These are phyloP conservation scores for Microcyclospora pomicola DNA, from an alignment of 2,329 filamentous ascomycete genomes.

Conservation along the genomic window DNA sequence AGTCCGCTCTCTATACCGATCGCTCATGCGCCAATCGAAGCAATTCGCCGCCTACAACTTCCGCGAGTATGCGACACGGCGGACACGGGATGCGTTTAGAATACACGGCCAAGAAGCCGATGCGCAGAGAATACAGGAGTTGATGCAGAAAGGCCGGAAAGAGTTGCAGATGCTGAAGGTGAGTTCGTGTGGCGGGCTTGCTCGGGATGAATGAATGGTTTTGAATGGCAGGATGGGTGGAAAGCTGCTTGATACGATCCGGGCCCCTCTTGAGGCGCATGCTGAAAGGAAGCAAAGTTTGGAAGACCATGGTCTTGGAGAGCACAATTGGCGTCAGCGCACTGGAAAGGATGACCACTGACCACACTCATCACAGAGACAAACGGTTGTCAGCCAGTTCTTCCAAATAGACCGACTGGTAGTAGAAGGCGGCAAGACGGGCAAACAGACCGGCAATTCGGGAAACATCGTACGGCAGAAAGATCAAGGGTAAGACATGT, in stretches of 20 bases:
- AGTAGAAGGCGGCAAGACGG: slow-evolving; percentile 73
- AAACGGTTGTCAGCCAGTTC: slow-evolving; percentile 90
- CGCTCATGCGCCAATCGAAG: slow-evolving; percentile 68
- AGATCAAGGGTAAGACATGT: slow-evolving; percentile 50
- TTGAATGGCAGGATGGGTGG: not conserved
- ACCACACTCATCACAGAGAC: slow-evolving; percentile 50
- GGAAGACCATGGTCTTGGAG: not conserved
- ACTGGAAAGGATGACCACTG: slow-evolving; percentile 17
- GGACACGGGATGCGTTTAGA: slow-evolving; percentile 80
- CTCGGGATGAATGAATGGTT: not conserved
- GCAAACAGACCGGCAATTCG: slow-evolving; percentile 54
- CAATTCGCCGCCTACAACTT: slow-evolving; percentile 96
- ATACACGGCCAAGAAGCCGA: slow-evolving; percentile 64
- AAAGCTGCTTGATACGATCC: not conserved
- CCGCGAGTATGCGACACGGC: slow-evolving; percentile 84
- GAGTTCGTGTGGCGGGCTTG: slow-evolving; percentile 19
- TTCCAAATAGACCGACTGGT: slow-evolving; percentile 85
- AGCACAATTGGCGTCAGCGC: not conserved
- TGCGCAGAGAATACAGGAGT: slow-evolving; percentile 64
- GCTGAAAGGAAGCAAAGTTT: too few species aligned
- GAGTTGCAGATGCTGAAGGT: slow-evolving; percentile 89
- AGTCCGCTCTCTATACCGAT: slow-evolving; percentile 50
- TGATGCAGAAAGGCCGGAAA: slow-evolving; percentile 76
- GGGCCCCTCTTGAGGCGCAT: too few species aligned
- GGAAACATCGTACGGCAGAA: slow-evolving; percentile 62